Evolutionary conservation across 2,329 filamentous ascomycete species (phyloP).

Genomic region (Curvularia hawaiiensis): DNA sequence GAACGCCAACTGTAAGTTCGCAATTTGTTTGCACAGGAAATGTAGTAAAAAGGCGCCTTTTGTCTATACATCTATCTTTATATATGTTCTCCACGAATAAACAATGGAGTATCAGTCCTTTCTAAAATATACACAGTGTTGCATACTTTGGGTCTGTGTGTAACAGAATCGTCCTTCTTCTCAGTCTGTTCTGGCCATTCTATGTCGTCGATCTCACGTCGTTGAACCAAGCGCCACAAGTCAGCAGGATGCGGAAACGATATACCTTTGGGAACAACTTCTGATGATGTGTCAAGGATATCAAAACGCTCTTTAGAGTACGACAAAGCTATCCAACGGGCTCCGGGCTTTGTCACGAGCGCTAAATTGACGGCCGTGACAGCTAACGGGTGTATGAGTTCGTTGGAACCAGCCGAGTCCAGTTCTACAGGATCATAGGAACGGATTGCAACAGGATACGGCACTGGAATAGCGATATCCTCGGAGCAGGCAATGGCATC

Average conservation of each 20-base stretch:
- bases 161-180: constrained; percentile 16
- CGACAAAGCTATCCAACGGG: constrained; percentile 48
- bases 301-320: constrained; percentile 50
- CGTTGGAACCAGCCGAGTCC: constrained; percentile 9
- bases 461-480: constrained; percentile 37
- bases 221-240: constrained; percentile 46
- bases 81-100: constrained; percentile 18
- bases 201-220: constrained; percentile 38
- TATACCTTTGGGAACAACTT: constrained; percentile 29
- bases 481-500: constrained; percentile 47
- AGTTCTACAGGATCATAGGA: constrained; percentile 6
- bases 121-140: constrained; percentile 50
- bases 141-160: constrained; percentile 44
- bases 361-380: constrained; percentile 50
- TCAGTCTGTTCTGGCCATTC: constrained; percentile 21
- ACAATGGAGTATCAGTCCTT: constrained; percentile 40
- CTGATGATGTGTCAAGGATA: constrained; percentile 26
- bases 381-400: constrained; percentile 45
- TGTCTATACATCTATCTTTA: not conserved
- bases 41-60: not conserved
- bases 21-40: no score
- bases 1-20: no score
- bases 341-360: constrained; percentile 43
- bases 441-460: constrained; percentile 32
- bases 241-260: constrained; percentile 46